These are phyloP conservation scores for Capillidium rhysosporum DNA, from an alignment of 371 early-diverging fungal species.

Conservation along the genomic window DNA sequence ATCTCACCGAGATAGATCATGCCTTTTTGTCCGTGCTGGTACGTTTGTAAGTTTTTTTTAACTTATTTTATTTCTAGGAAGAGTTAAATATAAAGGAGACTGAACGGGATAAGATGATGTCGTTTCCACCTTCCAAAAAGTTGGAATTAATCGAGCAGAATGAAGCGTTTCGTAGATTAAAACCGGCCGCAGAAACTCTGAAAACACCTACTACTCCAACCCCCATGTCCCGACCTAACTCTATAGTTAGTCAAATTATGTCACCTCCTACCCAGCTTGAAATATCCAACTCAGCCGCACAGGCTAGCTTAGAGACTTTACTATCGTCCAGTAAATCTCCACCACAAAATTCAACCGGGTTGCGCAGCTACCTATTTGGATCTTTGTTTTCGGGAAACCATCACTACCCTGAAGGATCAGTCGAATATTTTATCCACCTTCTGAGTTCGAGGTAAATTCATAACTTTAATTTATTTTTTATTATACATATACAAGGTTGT, in stretches of 20 bases:
- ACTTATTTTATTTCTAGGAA: conserved; percentile 13
- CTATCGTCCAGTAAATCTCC: conserved; percentile 8
- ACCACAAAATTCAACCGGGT: conserved; percentile 11
- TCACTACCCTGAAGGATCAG: background rate
- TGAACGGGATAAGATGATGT: conserved; percentile 23
- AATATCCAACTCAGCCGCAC: conserved; percentile 1
- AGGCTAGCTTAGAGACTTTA: conserved; percentile 4
- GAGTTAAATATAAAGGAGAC: conserved; percentile 34
- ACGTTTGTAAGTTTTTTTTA: background rate
- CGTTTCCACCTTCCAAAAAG: conserved; percentile 24
- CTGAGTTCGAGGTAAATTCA: background rate
- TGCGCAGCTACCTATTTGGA: background rate
- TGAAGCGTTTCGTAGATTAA: conserved; percentile 18
- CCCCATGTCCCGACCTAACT: conserved; percentile 11
- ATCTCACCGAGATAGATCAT: conserved; percentile 9
- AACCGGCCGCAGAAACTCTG: background rate
- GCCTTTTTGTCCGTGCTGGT: conserved; percentile 13
- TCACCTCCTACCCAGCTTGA: conserved; percentile 4
- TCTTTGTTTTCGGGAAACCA: background rate
- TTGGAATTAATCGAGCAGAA: conserved; percentile 26
- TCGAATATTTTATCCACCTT: conserved; percentile 1
- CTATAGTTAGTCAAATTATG: background rate
- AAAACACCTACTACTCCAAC: background rate
- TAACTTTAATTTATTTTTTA: background rate
- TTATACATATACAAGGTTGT: too few relatives aligned